These are phyloP conservation scores for Sorghum bicolor DNA, from an alignment of 176 grass and related monocot genomes.

Conservation along the genomic window Sorghum_bicolor_NCBIv3 NC_012879.2:50683501-50684000, in stretches of 20 bases:
- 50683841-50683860: constrained; percentile 77
- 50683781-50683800: constrained; percentile 62
- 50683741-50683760: constrained; percentile 56
- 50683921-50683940: not conserved
- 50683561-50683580: constrained; percentile 74
- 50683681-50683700: constrained; percentile 8
- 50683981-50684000: constrained; percentile 3
- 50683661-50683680: not conserved
- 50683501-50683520: constrained; percentile 80
- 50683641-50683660: constrained; percentile 14
- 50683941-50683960: not conserved
- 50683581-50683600: constrained; percentile 87
- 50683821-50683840: constrained; percentile 62
- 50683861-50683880: constrained; percentile 10
- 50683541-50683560: constrained; percentile 81
- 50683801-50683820: constrained; percentile 59
- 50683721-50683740: constrained; percentile 76
- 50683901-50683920: not conserved
- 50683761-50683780: constrained; percentile 60
- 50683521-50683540: constrained; percentile 85
- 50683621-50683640: constrained; percentile 39
- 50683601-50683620: constrained; percentile 75
- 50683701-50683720: constrained; percentile 69
- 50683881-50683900: constrained; percentile 6
- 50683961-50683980: not conserved